Percentiles rank a stretch among this genome's conserved stretches.
phyloP scores from a whole-genome alignment of 768 basidiomycete species.

The Phaeolepiota aurea region DNA sequence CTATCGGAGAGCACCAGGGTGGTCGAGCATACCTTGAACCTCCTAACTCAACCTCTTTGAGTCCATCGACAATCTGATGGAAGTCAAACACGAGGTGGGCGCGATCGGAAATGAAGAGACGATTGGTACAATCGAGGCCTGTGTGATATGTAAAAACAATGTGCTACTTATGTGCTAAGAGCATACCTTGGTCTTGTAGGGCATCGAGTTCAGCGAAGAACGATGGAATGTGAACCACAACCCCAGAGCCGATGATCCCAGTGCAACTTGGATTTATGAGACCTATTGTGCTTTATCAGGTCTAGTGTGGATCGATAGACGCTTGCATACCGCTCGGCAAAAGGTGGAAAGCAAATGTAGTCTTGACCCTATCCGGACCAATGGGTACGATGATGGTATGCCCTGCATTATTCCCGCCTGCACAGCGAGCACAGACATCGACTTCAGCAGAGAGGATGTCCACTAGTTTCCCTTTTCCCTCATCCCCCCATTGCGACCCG shows the following conservation, averaged over 20 bases:
- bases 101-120: constrained; percentile 91
- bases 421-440: constrained; percentile 93
- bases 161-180: too few species aligned
- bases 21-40: constrained; percentile 52
- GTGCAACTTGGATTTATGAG: constrained; percentile 80
- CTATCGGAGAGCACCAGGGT: not conserved
- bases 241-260: constrained; percentile 87
- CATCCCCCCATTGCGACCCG: constrained; percentile 89
- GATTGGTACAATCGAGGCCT: constrained; percentile 82
- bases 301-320: not conserved
- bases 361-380: constrained; percentile 61
- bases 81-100: constrained; percentile 98
- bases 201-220: constrained; percentile 92
- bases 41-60: constrained; percentile 96
- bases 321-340: constrained; percentile 76
- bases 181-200: constrained; percentile 73
- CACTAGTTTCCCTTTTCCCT: constrained; percentile 93
- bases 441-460: constrained; percentile 87
- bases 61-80: constrained; percentile 97
- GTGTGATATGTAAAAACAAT: not conserved
- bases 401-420: constrained; percentile 98
- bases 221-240: constrained; percentile 94
- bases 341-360: constrained; percentile 91
- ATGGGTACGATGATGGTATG: constrained; percentile 91
- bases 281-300: constrained; percentile 30